Conservation (phyloP, 164 flowering plant genomes). For the Vitis amurensis region DNA sequence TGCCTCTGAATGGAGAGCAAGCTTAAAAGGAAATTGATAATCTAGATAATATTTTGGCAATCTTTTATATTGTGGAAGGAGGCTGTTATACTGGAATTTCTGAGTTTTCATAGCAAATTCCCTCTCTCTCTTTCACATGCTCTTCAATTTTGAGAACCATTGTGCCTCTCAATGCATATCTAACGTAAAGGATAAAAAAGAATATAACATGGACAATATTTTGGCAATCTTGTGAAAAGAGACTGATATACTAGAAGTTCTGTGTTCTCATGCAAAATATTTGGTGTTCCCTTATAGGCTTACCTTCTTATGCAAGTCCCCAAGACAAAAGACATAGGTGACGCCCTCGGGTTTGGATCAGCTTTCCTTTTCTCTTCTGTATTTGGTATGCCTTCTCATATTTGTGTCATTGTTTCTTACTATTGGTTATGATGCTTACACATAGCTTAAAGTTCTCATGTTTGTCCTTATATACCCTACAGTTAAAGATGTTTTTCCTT, state of each 20-base stretch:
- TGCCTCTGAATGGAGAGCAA: no score
- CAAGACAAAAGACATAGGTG: conserved; percentile 39
- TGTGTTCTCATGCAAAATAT: not conserved
- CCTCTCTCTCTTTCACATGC: no score
- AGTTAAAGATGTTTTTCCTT: not conserved
- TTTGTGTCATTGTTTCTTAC: not conserved
- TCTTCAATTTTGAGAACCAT: no score
- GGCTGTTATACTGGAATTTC: no score
- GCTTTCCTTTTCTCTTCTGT: conserved; percentile 46
- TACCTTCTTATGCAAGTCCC: conserved; percentile 45
- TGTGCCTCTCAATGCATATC: no score
- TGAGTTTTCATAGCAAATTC: no score
- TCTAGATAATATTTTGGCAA: no score
- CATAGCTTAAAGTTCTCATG: no score
- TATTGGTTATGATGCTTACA: not conserved
- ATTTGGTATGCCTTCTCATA: conserved; percentile 37
- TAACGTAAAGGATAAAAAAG: not conserved
- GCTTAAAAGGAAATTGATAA: no score
- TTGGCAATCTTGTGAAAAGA: not conserved
- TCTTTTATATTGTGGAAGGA: no score
- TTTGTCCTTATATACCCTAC: no score
- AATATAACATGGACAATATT: not conserved
- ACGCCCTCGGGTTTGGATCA: conserved; percentile 53
- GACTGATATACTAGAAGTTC: not conserved
- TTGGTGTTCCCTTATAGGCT: conserved; percentile 26